Percentiles rank a stretch among this genome's conserved stretches.
Conservation (phyloP, 2,329 filamentous ascomycete genomes). For the Fusarium dimerum region DNA sequence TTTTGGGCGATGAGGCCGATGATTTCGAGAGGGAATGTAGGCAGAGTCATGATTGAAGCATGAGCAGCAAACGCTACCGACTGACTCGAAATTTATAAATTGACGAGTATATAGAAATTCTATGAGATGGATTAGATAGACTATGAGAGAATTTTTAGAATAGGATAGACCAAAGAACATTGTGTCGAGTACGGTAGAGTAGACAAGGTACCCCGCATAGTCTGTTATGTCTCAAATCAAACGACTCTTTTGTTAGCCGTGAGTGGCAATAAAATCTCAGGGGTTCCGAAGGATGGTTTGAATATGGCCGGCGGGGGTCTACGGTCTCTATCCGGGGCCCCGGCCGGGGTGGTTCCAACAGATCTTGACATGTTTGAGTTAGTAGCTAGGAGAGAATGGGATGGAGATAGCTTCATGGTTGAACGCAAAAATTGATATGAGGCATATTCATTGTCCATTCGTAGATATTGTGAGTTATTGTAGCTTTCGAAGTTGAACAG, state of each 20-base stretch:
- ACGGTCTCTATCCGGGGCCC: not conserved
- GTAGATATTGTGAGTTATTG: too few species aligned
- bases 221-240: not conserved
- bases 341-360: not conserved
- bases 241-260: not conserved
- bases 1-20: slow-evolving; percentile 4
- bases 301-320: not conserved
- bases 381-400: not conserved
- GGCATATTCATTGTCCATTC: too few species aligned
- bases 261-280: not conserved
- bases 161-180: too few species aligned
- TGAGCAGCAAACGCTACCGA: not conserved
- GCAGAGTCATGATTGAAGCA: not conserved
- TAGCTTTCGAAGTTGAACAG: too few species aligned
- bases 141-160: too few species aligned
- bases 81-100: too few species aligned
- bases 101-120: not conserved
- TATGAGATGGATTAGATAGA: not conserved
- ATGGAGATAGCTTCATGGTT: too few species aligned
- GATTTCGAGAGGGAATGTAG: slow-evolving; percentile 3
- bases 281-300: not conserved
- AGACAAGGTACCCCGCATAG: not conserved
- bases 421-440: too few species aligned
- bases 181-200: too few species aligned
- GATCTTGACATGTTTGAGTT: not conserved